Evolutionary conservation across 805 yeast species (phyloP).

Genomic region (Ogataea trehalophila): DNA sequence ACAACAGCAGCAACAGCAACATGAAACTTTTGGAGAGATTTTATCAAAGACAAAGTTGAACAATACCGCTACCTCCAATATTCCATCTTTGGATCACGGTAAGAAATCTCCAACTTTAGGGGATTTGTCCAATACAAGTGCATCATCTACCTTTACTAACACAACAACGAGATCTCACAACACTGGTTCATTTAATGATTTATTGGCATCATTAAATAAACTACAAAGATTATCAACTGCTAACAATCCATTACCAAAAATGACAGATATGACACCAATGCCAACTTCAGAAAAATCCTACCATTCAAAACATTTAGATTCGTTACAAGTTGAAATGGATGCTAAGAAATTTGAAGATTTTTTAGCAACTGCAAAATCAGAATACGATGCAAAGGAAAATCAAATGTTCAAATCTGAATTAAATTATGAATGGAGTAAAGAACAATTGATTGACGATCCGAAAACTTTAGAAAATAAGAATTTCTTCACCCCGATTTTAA

Average conservation of each 20-base stretch:
- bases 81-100: too few species aligned
- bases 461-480: constrained; percentile 37
- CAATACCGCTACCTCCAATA: too few species aligned
- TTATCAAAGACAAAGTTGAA: too few species aligned
- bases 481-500: constrained; percentile 42
- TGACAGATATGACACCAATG: constrained; percentile 23
- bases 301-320: background rate
- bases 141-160: background rate
- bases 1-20: too few species aligned
- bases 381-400: constrained; percentile 37
- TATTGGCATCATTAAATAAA: constrained; percentile 21
- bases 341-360: constrained; percentile 34
- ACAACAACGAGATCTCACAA: background rate
- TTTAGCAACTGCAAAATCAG: constrained; percentile 38
- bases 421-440: constrained; percentile 49
- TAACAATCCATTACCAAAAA: constrained; percentile 16
- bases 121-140: too few species aligned
- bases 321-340: constrained; percentile 2
- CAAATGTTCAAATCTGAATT: constrained; percentile 41
- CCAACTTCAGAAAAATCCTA: constrained; percentile 10
- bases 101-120: too few species aligned
- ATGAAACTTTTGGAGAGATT: too few species aligned
- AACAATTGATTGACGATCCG: constrained; percentile 29
- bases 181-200: constrained; percentile 17
- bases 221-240: constrained; percentile 10